Evolutionary conservation across 192 early-diverging fungal genomes (phyloP), one percentile per base, ranked within the genome.

Genomic region (Glomus cerebriforme): DNA sequence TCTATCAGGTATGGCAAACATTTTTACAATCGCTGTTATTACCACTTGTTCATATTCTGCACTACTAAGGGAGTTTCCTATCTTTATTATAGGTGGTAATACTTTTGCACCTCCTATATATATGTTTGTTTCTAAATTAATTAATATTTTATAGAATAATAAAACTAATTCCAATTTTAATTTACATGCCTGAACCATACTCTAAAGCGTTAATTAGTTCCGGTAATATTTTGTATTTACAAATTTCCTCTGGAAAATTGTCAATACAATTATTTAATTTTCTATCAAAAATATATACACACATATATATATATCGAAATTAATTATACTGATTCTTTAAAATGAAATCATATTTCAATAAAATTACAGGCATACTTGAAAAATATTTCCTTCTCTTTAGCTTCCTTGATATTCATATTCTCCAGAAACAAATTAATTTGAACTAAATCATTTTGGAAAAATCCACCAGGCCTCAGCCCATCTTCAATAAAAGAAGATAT

Each of bases 181-280:
- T 19, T 35, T 7, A 4, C 54, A 68, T 84, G 82, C 87, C 92
- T 29, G 91, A 90, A 47, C 93, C 94, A 83, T 89, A 96, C 79
- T 94, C 94, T 75, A 95, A 87, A 8, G 92, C 85, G 32, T 96
- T 92, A 26, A 96, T 86, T 27, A 99, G 87, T 81, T 97, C 96
- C 0, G 96, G 96, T 82, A 97, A 85, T 45, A 99, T 92, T 85
- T 99, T 99, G 88, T 96, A 91, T 73, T 92, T 95, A 79, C 90
- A 92, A 83, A 96, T 98, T 17, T 92, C 89, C 24, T 81, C 76
- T 35, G 96, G 96, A 72, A 96, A 95, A n/a, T 86, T 81, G 22
- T 92, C 93, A 19, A 97, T 86, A 1, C 87, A 82, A 27, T 81
- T 69, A 78, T 93, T 92, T 66, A 99, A 85, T 58, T 94, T 91